Evolutionary conservation across 768 basidiomycete genomes (phyloP), one percentile per base, ranked within the genome.

Genomic region (Pulveroboletus sp.): DNA sequence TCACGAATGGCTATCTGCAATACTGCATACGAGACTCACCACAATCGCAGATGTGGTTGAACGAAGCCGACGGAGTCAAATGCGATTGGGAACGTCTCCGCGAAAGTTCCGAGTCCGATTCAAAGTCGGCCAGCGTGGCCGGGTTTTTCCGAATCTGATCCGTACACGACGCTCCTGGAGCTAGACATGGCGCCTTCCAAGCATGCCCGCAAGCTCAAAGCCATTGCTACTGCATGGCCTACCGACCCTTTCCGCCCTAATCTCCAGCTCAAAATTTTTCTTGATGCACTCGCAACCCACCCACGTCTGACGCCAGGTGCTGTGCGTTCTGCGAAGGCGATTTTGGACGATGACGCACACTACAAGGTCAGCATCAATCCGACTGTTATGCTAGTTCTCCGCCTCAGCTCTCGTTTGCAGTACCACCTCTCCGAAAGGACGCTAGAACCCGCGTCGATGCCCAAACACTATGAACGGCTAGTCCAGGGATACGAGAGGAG

Each of bases 191-290:
- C 38, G 1, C 14, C 12, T 16, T 62, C 67, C 46, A 74, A 73
- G 52, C 63, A 79, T 13, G 68, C 75, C 1, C 73, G 76, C 50
- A 76, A 78, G 59, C 74, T 89, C 54, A 68, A 65, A 35, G 59
- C 67, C 10, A 76, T 89, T 42, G 85, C 84, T 1, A 68, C 76
- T 36, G 63, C 74, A 32, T 92, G 89, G 86, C 76, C 79, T 14
- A 68, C 67, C 12, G 89, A 92, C 58, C 86, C 86, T 0, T 86
- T 91, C 63, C 77, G 89, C 3, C 87, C 86, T 1, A 83, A 86
- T 53, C 61, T 90, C 8, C 89, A 91, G 69, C 74, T 90, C 27
- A 79, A 77, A 54, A 76, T 65, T 2, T 82, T 90, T 56, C 72
- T 90, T 31, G 66, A 73, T 24, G 81, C 85, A 0, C 73, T 90